These are phyloP conservation scores for Cordia subcordata DNA, from an alignment of 257 asterid species.

Conservation along the genomic window DNA sequence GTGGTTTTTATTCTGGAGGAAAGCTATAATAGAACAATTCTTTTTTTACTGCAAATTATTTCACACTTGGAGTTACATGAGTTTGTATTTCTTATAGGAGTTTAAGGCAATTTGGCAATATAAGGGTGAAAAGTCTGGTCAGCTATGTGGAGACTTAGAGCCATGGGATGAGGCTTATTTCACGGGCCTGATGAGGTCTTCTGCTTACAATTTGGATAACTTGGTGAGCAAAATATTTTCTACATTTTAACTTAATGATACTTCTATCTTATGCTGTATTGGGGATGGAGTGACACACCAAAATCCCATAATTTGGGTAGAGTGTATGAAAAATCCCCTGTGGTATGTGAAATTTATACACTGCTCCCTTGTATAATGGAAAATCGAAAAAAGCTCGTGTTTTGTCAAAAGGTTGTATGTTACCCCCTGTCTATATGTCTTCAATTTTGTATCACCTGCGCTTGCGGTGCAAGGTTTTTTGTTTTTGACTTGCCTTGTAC, in stretches of 20 bases:
- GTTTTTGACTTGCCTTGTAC: too few relatives aligned
- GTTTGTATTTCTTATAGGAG: conserved; percentile 49
- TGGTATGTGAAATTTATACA: too few relatives aligned
- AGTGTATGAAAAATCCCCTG: too few relatives aligned
- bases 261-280: not conserved
- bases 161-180: conserved; percentile 97
- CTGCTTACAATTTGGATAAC: conserved; percentile 61
- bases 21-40: not conserved
- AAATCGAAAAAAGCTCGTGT: too few relatives aligned
- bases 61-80: conserved; percentile 6
- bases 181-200: conserved; percentile 76
- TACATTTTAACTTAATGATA: not conserved
- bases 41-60: conserved; percentile 8
- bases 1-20: conserved; percentile 10
- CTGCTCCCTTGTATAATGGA: too few relatives aligned
- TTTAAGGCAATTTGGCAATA: conserved; percentile 55
- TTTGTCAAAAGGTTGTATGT: too few relatives aligned
- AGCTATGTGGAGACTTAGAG: conserved; percentile 52
- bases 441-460: too few relatives aligned
- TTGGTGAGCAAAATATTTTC: conserved; percentile 39
- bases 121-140: conserved; percentile 49
- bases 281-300: too few relatives aligned
- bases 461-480: too few relatives aligned
- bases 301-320: too few relatives aligned
- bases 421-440: too few relatives aligned